Conservation (phyloP, 345 rosid species). For the Corchorus olitorius region DNA sequence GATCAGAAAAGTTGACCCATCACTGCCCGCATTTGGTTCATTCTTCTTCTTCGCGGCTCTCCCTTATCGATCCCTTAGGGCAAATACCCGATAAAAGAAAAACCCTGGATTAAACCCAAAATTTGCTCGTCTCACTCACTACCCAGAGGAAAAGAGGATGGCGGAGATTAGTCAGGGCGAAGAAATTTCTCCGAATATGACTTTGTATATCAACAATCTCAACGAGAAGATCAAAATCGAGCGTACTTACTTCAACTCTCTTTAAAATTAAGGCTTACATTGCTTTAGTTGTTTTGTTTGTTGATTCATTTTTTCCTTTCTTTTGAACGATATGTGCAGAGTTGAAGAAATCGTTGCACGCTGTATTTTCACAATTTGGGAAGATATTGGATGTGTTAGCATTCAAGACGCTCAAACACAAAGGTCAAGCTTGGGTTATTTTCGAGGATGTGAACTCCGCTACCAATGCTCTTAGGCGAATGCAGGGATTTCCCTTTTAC, state of each 20-base stretch:
- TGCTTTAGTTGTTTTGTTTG: background rate
- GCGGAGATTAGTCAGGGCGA: slow-evolving; percentile 50
- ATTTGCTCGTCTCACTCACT: background rate
- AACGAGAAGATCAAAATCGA: slow-evolving; percentile 96
- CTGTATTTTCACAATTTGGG: slow-evolving; percentile 92
- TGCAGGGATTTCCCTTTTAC: slow-evolving; percentile 95
- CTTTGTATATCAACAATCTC: slow-evolving; percentile 94
- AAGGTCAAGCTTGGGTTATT: slow-evolving; percentile 99
- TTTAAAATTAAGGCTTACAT: background rate
- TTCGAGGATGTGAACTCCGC: slow-evolving; percentile 82
- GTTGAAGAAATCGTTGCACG: slow-evolving; percentile 88
- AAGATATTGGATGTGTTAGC: slow-evolving; percentile 90
- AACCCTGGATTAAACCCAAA: background rate
- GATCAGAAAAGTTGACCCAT: background rate
- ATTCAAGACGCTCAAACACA: slow-evolving; percentile 94
- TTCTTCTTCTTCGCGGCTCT: background rate
- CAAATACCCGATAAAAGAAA: background rate
- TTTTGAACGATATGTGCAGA: slow-evolving; percentile 37
- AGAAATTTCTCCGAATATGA: slow-evolving; percentile 65
- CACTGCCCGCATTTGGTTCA: background rate
- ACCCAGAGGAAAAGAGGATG: slow-evolving; percentile 41
- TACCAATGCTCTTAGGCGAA: slow-evolving; percentile 68
- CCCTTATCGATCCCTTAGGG: background rate
- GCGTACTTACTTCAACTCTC: slow-evolving; percentile 36
- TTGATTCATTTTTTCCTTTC: slow-evolving; percentile 7